phyloP scores from a whole-genome alignment of 495 filamentous ascomycete genomes.

The Neurospora intermedia region DNA sequence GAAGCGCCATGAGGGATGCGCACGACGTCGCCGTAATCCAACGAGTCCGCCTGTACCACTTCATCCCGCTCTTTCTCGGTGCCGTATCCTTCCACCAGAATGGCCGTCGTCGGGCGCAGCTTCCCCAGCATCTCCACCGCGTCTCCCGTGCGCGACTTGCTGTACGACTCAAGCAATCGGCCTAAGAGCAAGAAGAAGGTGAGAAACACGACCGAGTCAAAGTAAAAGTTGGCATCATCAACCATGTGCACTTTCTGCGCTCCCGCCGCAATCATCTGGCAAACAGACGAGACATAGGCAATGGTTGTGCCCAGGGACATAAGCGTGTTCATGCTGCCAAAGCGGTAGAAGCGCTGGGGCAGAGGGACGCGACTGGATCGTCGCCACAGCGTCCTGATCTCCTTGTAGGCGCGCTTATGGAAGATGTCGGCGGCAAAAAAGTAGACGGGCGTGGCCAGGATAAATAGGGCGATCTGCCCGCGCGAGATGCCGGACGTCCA shows the following conservation, averaged over 20 bases:
- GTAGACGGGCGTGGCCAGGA: slow-evolving; percentile 82
- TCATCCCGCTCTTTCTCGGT: slow-evolving; percentile 20
- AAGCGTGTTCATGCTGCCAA: slow-evolving; percentile 94
- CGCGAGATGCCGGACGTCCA: slow-evolving; percentile 68
- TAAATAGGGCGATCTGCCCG: slow-evolving; percentile 72
- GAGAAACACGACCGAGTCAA: slow-evolving; percentile 89
- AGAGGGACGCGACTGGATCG: slow-evolving; percentile 67
- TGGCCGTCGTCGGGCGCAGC: slow-evolving; percentile 68
- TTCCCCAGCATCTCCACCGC: slow-evolving; percentile 72
- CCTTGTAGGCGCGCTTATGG: slow-evolving; percentile 67
- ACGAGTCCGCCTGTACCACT: slow-evolving; percentile 53
- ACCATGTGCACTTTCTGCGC: slow-evolving; percentile 22
- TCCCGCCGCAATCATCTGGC: slow-evolving; percentile 63
- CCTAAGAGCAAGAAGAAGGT: slow-evolving; percentile 81
- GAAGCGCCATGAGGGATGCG: slow-evolving; percentile 68
- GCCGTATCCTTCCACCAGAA: slow-evolving; percentile 45
- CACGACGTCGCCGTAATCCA: slow-evolving; percentile 78
- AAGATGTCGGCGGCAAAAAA: slow-evolving; percentile 84
- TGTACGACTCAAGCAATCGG: slow-evolving; percentile 78
- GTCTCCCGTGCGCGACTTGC: slow-evolving; percentile 84
- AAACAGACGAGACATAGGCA: slow-evolving; percentile 78
- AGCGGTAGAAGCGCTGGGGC: slow-evolving; percentile 71
- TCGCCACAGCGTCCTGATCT: slow-evolving; percentile 71
- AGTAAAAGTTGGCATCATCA: slow-evolving; percentile 59
- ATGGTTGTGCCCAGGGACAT: slow-evolving; percentile 83